Conservation (phyloP, 1,284 basidiomycete genomes). For the Athelia psychrophila region DNA sequence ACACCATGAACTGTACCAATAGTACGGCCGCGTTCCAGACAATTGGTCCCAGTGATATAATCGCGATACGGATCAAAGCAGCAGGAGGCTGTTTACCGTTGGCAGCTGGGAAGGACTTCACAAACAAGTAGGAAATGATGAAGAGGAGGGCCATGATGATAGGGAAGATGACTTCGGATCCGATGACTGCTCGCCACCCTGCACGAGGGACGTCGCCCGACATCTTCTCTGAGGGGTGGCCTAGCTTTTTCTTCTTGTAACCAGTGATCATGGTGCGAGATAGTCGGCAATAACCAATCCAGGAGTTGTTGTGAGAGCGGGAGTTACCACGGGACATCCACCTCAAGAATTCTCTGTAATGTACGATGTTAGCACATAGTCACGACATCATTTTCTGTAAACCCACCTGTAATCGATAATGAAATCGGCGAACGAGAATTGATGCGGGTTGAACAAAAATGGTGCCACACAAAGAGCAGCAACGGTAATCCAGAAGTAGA, state of each 20-base stretch:
- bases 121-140: conserved; percentile 88
- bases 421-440: conserved; percentile 94
- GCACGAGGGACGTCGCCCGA: conserved; percentile 91
- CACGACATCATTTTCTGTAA: not conserved
- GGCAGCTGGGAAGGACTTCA: conserved; percentile 75
- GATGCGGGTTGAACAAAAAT: conserved; percentile 97
- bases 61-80: conserved; percentile 87
- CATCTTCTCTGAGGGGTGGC: conserved; percentile 92
- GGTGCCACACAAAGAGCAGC: conserved; percentile 87
- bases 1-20: conserved; percentile 84
- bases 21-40: conserved; percentile 94
- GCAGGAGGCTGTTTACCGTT: conserved; percentile 69
- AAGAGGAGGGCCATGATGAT: conserved; percentile 81
- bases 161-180: conserved; percentile 88
- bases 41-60: conserved; percentile 92
- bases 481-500: conserved; percentile 96
- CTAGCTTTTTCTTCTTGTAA: conserved; percentile 95
- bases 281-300: conserved; percentile 96
- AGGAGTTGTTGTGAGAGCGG: conserved; percentile 93
- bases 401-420: conserved; percentile 89
- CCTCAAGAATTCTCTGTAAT: conserved; percentile 82
- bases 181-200: conserved; percentile 83
- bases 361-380: not conserved
- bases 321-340: conserved; percentile 99
- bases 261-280: conserved; percentile 95